phyloP scores from a whole-genome alignment of 2,329 filamentous ascomycete species.

The Hypoxylon sp. region DNA sequence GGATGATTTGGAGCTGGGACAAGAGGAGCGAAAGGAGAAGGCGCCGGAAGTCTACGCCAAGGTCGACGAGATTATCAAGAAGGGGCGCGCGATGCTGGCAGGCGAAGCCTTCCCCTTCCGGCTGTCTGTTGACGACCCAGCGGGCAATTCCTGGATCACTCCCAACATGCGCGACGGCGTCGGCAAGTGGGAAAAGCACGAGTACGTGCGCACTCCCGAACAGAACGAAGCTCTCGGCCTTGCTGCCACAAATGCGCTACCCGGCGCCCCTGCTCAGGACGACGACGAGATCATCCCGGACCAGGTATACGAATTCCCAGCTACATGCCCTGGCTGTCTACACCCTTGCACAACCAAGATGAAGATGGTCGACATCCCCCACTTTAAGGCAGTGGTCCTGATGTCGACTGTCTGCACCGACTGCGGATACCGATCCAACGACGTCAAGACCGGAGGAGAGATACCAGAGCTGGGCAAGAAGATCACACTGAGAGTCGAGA shows the following conservation, averaged over 20 bases:
- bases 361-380: conserved; percentile 98
- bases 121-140: conserved; percentile 87
- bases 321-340: conserved; percentile 90
- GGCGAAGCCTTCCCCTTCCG: conserved; percentile 89
- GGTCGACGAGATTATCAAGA: conserved; percentile 80
- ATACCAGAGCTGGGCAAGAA: conserved; percentile 87
- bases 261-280: conserved; percentile 59
- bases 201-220: conserved; percentile 84
- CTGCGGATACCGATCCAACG: conserved; percentile 95
- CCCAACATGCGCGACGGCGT: conserved; percentile 82
- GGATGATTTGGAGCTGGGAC: conserved; percentile 83
- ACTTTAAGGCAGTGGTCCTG: conserved; percentile 97
- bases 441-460: conserved; percentile 96
- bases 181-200: conserved; percentile 89
- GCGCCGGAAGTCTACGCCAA: conserved; percentile 83
- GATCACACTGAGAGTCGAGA: conserved; percentile 81
- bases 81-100: conserved; percentile 80
- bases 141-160: conserved; percentile 96
- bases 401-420: conserved; percentile 94
- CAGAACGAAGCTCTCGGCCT: conserved; percentile 91
- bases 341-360: conserved; percentile 91
- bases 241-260: conserved; percentile 64
- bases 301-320: conserved; percentile 92
- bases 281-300: conserved; percentile 90
- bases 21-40: conserved; percentile 83